A percentile compares a stretch with the other conserved stretches of the same genome.
Evolutionary conservation across 257 asterid species (phyloP).

Genomic region (Forsythia suspensa): DNA sequence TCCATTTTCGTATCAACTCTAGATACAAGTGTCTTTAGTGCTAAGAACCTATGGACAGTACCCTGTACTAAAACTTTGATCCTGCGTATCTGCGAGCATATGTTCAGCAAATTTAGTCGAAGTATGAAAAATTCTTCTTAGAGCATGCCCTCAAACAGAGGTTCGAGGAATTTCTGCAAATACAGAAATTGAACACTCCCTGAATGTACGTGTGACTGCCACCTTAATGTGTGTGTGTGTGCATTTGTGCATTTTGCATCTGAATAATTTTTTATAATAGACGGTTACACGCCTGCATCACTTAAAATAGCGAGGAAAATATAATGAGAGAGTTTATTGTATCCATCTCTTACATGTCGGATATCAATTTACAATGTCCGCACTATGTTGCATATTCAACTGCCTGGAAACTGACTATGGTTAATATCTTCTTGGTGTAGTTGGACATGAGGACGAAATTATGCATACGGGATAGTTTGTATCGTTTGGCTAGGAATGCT

Average conservation of each 20-base stretch:
- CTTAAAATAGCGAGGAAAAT: background rate
- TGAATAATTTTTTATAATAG: background rate
- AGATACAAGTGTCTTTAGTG: background rate
- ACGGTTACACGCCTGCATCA: background rate
- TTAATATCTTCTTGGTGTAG: slow-evolving; percentile 42
- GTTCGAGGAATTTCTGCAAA: background rate
- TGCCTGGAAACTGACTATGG: background rate
- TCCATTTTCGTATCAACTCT: background rate
- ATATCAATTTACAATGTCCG: background rate
- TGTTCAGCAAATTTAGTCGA: background rate
- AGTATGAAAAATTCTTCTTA: background rate
- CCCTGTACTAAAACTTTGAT: background rate
- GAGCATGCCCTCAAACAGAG: background rate
- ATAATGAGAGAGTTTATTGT: background rate
- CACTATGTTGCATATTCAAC: background rate
- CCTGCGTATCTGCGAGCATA: background rate
- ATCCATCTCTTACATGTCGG: background rate
- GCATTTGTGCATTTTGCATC: background rate
- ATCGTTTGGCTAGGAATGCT: slow-evolving; percentile 90
- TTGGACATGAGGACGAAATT: slow-evolving; percentile 81
- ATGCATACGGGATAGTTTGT: slow-evolving; percentile 89
- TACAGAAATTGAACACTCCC: background rate
- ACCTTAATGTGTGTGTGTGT: background rate
- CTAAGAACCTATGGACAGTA: background rate
- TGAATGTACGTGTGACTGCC: background rate